phyloP scores from a whole-genome alignment of 768 basidiomycete genomes.

The Hemileccinum impolitum region DNA sequence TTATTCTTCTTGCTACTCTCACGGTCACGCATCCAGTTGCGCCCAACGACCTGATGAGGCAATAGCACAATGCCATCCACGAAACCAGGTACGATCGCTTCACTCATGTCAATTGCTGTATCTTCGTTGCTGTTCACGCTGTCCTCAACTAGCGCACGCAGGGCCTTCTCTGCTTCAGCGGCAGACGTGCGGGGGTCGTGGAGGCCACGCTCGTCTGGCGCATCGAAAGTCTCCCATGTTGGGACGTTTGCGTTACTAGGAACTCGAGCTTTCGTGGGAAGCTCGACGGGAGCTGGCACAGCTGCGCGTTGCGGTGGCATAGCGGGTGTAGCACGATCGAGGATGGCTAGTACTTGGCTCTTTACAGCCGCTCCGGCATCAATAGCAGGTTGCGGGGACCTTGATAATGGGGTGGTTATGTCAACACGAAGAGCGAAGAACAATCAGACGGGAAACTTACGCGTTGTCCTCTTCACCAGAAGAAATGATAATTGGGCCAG shows the following conservation, averaged over 20 bases:
- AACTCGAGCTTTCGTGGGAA: constrained; percentile 19
- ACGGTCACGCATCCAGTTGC: constrained; percentile 83
- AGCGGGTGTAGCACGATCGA: constrained; percentile 22
- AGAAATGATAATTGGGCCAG: constrained; percentile 25
- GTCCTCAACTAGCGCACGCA: constrained; percentile 73
- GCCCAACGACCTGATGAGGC: constrained; percentile 85
- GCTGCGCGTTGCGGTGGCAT: constrained; percentile 16
- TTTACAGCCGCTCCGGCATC: constrained; percentile 1
- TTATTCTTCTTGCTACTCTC: constrained; percentile 73
- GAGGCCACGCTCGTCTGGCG: constrained; percentile 21
- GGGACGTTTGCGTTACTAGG: constrained; percentile 10
- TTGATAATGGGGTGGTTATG: constrained; percentile 5
- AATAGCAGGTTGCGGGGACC: neutral
- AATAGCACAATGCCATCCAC: constrained; percentile 63
- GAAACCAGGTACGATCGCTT: constrained; percentile 78
- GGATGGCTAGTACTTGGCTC: constrained; percentile 17
- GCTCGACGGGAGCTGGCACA: constrained; percentile 34
- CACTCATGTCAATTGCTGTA: constrained; percentile 50
- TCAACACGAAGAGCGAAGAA: constrained; percentile 1
- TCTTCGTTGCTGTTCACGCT: constrained; percentile 53
- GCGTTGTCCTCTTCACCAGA: constrained; percentile 28
- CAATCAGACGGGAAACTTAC: constrained; percentile 2
- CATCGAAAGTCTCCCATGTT: constrained; percentile 32
- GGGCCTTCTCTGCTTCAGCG: constrained; percentile 70
- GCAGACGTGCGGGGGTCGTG: constrained; percentile 37